Evolutionary conservation across 768 basidiomycete genomes (phyloP), one percentile per base, ranked within the genome.

Genomic region (Dentipellis fragilis): DNA sequence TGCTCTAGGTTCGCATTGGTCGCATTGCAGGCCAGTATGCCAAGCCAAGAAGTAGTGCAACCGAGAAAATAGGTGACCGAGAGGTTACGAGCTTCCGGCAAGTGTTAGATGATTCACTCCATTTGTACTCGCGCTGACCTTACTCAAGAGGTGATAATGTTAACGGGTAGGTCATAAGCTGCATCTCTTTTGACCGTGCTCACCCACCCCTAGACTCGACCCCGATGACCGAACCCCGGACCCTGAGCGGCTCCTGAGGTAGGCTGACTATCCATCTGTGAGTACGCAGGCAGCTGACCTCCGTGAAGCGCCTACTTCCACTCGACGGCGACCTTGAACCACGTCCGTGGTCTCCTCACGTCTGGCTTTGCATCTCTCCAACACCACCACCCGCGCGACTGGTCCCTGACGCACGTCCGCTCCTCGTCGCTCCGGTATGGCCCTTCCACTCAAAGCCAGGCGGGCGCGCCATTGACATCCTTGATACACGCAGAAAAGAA

Each of bases 1-100:
- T 6, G 6, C 50, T 46, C 4, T 57, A 89, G 87, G 78, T 89
- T 51, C 83, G 89, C 36, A 82, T 93, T 52, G 90, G 90, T 6
- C 81, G 96, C 10, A 97, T 98, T 59, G 96, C 94, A 0, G 95
- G 95, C 0, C 94, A 96, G 67, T 96, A 95, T 62, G 93, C 94
- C 14, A 96, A 95, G 68, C 96, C 95, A 1, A 78, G 95, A 54
- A 90, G 87, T 64, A 93, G 87, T 64, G 72, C 75, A 10, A 89
- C 79, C 11, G 95, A 99, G 68, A 81, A 77, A 57, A 75, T 94
- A 9, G 84, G 81, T 14, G 85, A 84, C 49, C 78, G 73, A 35
- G 81, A 91, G 61, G 87, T 97, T 0, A 70, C 85, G 51, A 94
- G 89, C 67, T 98, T 97, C 69, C 79, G 91, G 91, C 68, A 35